Percentiles rank a stretch among this genome's conserved stretches.
Conservation (phyloP, 108 stramenopile species). For the Mediolabrus comicus region DNA sequence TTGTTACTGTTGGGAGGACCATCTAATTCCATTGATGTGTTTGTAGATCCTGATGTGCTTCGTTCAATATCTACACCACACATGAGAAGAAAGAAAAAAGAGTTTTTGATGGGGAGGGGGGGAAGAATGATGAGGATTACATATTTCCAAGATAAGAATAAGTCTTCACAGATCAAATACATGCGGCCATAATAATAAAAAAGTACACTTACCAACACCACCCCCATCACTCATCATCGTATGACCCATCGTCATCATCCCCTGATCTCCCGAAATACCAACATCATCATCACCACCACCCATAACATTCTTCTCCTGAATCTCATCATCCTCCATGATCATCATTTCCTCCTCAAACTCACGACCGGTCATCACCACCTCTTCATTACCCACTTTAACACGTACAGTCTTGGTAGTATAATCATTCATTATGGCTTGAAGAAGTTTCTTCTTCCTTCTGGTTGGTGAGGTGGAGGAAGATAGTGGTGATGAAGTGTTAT, state of each 20-base stretch:
- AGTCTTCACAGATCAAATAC: background rate
- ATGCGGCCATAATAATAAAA: background rate
- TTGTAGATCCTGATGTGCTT: background rate
- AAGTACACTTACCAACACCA: background rate
- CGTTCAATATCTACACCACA: background rate
- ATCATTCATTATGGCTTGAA: constrained; percentile 3
- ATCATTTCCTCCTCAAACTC: constrained; percentile 2
- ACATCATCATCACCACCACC: too few relatives aligned
- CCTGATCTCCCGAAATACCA: background rate
- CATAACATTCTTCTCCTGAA: too few relatives aligned
- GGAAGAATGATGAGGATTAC: too few relatives aligned
- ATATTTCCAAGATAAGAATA: too few relatives aligned
- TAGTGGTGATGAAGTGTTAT: background rate
- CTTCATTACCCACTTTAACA: constrained; percentile 5
- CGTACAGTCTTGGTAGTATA: background rate
- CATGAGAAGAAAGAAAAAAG: background rate
- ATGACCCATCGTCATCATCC: background rate
- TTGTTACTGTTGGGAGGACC: too few relatives aligned
- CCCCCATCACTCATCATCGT: background rate
- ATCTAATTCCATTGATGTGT: too few relatives aligned
- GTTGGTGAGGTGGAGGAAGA: background rate
- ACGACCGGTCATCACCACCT: background rate
- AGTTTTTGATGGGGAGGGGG: background rate
- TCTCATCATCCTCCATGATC: background rate
- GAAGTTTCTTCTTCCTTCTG: background rate